Evolutionary conservation across 1,284 basidiomycete species (phyloP).

Genomic region (Rhodotorula sp.): DNA sequence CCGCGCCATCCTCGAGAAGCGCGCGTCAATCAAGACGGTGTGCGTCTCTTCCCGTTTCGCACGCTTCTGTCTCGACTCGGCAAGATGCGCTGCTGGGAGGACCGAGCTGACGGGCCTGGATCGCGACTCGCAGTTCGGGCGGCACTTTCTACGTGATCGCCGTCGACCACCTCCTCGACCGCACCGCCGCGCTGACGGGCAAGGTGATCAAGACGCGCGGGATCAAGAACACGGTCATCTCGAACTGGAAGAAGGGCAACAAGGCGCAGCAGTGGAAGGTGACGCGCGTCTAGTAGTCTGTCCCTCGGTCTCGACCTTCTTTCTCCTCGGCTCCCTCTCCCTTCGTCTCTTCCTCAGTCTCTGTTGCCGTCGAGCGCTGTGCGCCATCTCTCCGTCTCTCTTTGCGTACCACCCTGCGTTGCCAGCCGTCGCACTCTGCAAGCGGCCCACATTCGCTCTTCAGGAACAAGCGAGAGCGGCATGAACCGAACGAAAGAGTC

Average conservation of each 20-base stretch:
- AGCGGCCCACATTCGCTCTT: too few species aligned
- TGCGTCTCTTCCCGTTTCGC: neutral
- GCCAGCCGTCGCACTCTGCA: too few species aligned
- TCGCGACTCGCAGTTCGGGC: neutral
- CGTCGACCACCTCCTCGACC: conserved; percentile 29
- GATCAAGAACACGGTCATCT: conserved; percentile 10
- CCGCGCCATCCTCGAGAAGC: conserved; percentile 12
- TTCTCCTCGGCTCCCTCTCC: neutral
- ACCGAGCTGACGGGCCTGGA: neutral
- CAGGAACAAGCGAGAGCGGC: too few species aligned
- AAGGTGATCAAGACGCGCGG: conserved; percentile 9
- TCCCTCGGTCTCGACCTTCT: neutral
- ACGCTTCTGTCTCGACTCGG: too few species aligned
- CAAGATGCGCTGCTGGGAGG: neutral
- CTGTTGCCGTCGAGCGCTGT: neutral
- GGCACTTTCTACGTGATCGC: conserved; percentile 31
- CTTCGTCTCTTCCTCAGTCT: neutral
- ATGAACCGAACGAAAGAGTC: too few species aligned
- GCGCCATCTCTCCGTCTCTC: neutral
- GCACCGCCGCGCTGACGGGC: conserved; percentile 21
- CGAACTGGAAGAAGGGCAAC: conserved; percentile 9
- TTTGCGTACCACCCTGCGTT: neutral
- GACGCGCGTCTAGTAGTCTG: neutral
- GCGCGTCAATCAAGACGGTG: conserved; percentile 22
- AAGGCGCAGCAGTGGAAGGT: conserved; percentile 5